Evolutionary conservation across 1,139 yeast genomes (phyloP).

Genomic region (Blastobotrys petasosporus): DNA sequence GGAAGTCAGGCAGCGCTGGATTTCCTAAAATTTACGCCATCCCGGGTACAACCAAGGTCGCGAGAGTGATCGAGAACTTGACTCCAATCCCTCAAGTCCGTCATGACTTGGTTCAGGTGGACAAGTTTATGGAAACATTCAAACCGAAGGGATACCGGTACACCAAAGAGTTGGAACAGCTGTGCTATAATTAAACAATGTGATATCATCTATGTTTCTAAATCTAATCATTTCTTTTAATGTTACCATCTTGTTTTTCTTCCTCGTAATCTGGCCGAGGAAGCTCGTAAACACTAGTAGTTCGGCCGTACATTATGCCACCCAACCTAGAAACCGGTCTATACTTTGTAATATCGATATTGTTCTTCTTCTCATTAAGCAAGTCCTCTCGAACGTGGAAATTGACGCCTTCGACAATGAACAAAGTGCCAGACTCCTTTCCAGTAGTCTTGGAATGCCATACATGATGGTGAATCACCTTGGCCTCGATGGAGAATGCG

Average conservation of each 20-base stretch:
- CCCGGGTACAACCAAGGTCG: conserved; percentile 62
- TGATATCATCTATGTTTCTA: too few relatives aligned
- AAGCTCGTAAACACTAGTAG: conserved; percentile 40
- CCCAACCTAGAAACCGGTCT: conserved; percentile 55
- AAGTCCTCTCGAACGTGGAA: conserved; percentile 56
- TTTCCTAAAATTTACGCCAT: conserved; percentile 65
- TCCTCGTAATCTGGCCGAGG: conserved; percentile 38
- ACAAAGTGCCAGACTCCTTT: conserved; percentile 38
- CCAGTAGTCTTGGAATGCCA: conserved; percentile 43
- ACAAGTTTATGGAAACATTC: conserved; percentile 38
- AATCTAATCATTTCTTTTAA: background rate
- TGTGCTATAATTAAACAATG: too few relatives aligned
- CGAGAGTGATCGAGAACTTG: conserved; percentile 56
- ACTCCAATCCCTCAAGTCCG: conserved; percentile 43
- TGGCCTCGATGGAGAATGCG: conserved; percentile 55
- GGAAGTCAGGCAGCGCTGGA: conserved; percentile 27
- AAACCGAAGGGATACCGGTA: conserved; percentile 49
- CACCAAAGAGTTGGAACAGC: conserved; percentile 16
- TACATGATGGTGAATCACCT: conserved; percentile 41
- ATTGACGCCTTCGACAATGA: conserved; percentile 50
- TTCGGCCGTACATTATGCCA: conserved; percentile 46
- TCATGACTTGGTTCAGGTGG: conserved; percentile 44
- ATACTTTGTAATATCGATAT: conserved; percentile 44
- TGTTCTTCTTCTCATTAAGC: conserved; percentile 38
- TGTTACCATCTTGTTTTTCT: conserved; percentile 7